Evolutionary conservation across 169 alveolate genomes (phyloP), one percentile per base, ranked within the genome.

Genomic region (Plasmodium billcollinsi): DNA sequence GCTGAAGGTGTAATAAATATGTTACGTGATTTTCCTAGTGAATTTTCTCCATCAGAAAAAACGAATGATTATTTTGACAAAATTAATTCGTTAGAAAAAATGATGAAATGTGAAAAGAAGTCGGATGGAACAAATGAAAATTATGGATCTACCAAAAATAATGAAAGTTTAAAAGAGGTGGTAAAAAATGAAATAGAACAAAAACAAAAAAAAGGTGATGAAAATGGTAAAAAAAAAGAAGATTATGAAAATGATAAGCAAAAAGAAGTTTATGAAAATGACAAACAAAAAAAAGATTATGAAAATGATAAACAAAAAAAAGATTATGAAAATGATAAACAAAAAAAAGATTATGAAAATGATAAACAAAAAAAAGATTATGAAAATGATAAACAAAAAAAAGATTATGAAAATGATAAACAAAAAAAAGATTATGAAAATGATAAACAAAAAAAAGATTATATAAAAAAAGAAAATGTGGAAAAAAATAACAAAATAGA

Each of bases 21-120:
- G 26, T 47, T 15, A 3, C 71, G 58, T 54, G 86, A 21, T 3
- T n/a, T 45, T 33, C 18, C 1, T 4, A 54, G 29, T 26, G 8
- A 18, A 39, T 14, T 21, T 26, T 54, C 59, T n/a, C 33, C 18
- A 21, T 26, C 72, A 15, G 86, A 58, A 8, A 47, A n/a, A 61
- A 62, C 24, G 3, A n/a, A 20, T 7, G 26, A 54, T 39, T 29
- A 21, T 73, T 21, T 21, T 56, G 71, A 39, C n/a, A 62, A 45
- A 63, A 24, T 18, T 2, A 9, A 12, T 43, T 50, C 21, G 15
- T 29, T 43, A 24, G 88, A 52, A 15, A 74, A 74, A 66, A 66
- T 24, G 56, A 66, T 15, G 5, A n/a, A 39, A 39, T 39, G 47
- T 39, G 47, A 18, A 18, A 61, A n/a, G 70, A 61, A 61, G 33